Evolutionary conservation across 2,329 filamentous ascomycete species (phyloP), one percentile per base, ranked within the genome.

Genomic region (Phyllosticta paracitricarpa): DNA sequence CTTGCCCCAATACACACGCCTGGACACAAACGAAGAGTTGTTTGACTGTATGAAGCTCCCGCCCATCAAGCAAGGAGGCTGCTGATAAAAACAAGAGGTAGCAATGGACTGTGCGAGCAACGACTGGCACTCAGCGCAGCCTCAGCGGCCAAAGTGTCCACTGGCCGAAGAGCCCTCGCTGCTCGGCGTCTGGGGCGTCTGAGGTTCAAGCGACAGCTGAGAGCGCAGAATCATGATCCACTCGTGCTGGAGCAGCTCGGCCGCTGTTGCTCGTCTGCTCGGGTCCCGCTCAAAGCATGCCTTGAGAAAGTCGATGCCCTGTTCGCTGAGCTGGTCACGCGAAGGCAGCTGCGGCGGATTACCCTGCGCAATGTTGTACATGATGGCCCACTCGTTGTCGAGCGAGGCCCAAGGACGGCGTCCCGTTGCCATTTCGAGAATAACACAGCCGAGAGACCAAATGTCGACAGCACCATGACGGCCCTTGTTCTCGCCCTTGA

Each of bases 331-430:
- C 75, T 97, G 93, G 58, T 97, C 93, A 0, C 79, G 73, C 0
- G 84, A 81, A 1, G 94, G 94, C 61, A 97, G 81, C 71, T 91
- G 88, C 5, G 94, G 94, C 56, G 91, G 89, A 68, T 97, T 96
- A 65, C 94, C 94, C 72, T 96, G 93, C 1, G 94, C 94, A 70
- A 99, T 99, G 78, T 97, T 97, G 82, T 97, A 99, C 94, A 99
- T 99, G 77, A 99, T 97, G 52, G 94, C 94, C 91, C 92, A 99
- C 75, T 99, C 94, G 72, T 99, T 99, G 78, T 99, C 94, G 55
- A 97, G 85, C 65, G 88, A 91, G 26, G 91, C 91, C 94, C 94
- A 99, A 1, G 94, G 94, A 17, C 93, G 86, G 64, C 91, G 85
- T 22, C 94, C 94, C 0, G 94, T 99, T 3, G 91, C 91, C 93